These are phyloP conservation scores for Panaeolus papilionaceus DNA, from an alignment of 768 basidiomycete genomes.

Conservation along the genomic window DNA sequence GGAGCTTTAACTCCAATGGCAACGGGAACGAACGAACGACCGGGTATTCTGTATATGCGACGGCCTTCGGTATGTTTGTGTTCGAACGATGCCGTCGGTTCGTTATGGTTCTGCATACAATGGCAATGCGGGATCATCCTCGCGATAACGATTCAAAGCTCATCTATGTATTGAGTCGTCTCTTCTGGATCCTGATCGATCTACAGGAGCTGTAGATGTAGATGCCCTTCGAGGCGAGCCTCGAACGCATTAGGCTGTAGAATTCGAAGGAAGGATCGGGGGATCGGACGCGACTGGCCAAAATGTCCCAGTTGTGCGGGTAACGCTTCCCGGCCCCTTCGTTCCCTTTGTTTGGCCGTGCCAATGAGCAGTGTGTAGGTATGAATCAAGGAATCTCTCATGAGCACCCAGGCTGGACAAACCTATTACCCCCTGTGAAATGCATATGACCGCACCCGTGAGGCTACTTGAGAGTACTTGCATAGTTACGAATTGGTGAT, in stretches of 20 bases:
- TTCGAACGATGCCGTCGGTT: constrained; percentile 3
- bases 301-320: neutral
- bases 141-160: neutral
- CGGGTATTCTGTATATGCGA: neutral
- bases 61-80: neutral
- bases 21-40: neutral
- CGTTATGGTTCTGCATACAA: neutral
- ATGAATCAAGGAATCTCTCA: neutral
- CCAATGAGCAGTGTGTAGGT: too few relatives aligned
- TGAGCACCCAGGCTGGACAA: neutral
- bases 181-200: neutral
- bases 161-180: neutral
- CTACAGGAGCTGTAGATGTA: neutral
- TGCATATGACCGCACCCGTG: neutral
- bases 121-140: neutral
- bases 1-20: neutral
- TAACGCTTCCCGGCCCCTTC: too few relatives aligned
- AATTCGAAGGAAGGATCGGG: too few relatives aligned
- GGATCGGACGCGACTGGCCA: neutral
- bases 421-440: too few relatives aligned
- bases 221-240: too few relatives aligned
- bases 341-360: too few relatives aligned
- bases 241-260: too few relatives aligned
- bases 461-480: neutral
- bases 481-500: neutral